Percentiles rank a stretch among this genome's conserved stretches.
These are phyloP conservation scores for Pyrus hybrid DNA, from an alignment of 331 rosid species.

Conservation along the genomic window DNA sequence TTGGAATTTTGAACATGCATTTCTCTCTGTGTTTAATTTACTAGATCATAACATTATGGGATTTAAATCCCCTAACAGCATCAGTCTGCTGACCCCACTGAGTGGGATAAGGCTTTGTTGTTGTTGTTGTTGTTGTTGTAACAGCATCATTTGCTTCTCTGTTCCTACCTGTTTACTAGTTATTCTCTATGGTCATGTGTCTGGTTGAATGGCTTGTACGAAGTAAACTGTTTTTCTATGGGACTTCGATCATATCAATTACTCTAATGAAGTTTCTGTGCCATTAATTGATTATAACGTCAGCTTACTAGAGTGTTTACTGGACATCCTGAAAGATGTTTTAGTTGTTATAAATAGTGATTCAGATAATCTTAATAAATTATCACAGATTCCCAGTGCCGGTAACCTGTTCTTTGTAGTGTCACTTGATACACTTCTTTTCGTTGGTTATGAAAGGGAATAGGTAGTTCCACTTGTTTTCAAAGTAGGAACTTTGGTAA, in stretches of 20 bases:
- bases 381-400: background rate
- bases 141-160: background rate
- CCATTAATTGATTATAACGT: background rate
- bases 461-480: background rate
- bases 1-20: background rate
- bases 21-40: background rate
- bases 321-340: background rate
- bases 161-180: background rate
- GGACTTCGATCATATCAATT: background rate
- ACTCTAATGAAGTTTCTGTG: background rate
- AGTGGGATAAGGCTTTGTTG: no score
- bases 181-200: background rate
- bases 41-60: background rate
- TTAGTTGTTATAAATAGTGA: background rate
- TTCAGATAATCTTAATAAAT: background rate
- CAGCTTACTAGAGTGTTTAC: background rate
- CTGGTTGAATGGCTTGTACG: background rate
- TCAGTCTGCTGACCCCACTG: background rate
- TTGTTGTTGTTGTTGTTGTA: no score
- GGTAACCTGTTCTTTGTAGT: background rate
- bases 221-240: background rate
- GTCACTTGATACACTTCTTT: background rate
- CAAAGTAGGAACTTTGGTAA: background rate
- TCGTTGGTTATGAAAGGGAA: background rate
- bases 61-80: background rate